Base-by-base conservation (phyloP, 495 filamentous ascomycete genomes). In the Xylaria telfairii region DNA sequence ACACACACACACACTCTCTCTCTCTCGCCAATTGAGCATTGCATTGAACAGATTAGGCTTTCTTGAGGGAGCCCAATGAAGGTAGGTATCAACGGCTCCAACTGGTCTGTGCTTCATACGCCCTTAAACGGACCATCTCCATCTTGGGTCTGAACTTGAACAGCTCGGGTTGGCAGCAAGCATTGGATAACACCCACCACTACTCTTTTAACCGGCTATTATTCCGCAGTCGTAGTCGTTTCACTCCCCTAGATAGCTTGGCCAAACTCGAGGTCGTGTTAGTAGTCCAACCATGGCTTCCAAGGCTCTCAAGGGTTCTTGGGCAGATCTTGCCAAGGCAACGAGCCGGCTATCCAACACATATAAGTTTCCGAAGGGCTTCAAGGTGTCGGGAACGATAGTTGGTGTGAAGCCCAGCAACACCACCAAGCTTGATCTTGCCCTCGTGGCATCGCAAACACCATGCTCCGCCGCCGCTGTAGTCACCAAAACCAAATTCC, bases 401-500 rank as follows among this genome's bases (percentile, higher is more conserved):
- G 95, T 97, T 41, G 96, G 96, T 68, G 93, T 99, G 49, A 99
- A 99, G 83, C 89, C 94, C 0, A 88, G 88, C 63, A 98, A 98
- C 81, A 97, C 90, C 37, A 91, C 88, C 53, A 92, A 92, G 76
- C 93, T 94, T 17, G 96, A 99, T 76, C 87, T 99, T 49, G 93
- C 95, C 24, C 86, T 99, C 63, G 87, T 99, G 70, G 88, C 90
- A 26, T 98, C 96, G 10, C 92, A 97, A 70, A 87, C 86, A 56
- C 96, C 94, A 39, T 97, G 94, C 80, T 88, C 93, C n/a, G 96
- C 92, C 6, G 94, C 95, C 2, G 95, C 94, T 4, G 96, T 98
- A 13, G 96, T 98, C 84, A 99, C 96, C 54, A 94, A 94, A 81
- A 99, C 98, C 84, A 96, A 95, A 80, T 99, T 98, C 83, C 95